Percentiles rank a stretch among this genome's conserved stretches.
These are phyloP conservation scores for Macrolepiota albuminosa DNA, from an alignment of 768 basidiomycete species.

Conservation along the genomic window DNA sequence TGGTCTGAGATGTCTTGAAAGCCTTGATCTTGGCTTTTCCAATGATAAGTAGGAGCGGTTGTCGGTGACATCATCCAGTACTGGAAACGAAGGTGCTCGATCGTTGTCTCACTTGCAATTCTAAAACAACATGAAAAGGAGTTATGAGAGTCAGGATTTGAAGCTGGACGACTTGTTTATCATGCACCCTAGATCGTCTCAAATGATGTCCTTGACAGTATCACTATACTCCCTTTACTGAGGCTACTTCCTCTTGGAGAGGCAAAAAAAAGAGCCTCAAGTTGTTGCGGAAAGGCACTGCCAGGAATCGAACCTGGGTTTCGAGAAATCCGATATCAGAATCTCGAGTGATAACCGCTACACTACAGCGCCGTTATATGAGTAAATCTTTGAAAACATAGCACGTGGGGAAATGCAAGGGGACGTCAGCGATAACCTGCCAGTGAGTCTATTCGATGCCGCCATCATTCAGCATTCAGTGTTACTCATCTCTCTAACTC, in stretches of 20 bases:
- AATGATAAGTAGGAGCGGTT: neutral
- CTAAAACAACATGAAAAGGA: neutral
- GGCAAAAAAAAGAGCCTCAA: neutral
- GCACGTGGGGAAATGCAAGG: too few species aligned
- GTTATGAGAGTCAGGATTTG: too few species aligned
- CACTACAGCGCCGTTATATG: slow-evolving; percentile 6
- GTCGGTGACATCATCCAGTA: neutral
- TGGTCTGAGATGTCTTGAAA: slow-evolving; percentile 7
- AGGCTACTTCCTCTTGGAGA: too few species aligned
- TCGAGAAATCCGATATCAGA: slow-evolving; percentile 1
- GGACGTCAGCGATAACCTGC: too few species aligned
- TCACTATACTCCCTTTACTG: too few species aligned
- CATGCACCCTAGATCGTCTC: neutral
- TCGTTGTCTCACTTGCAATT: neutral
- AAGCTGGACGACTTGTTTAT: neutral
- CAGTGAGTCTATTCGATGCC: too few species aligned
- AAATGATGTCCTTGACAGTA: neutral
- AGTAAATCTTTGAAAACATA: too few species aligned
- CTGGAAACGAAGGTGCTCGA: neutral
- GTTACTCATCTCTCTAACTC: neutral
- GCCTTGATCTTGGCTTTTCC: neutral
- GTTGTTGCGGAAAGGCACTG: neutral
- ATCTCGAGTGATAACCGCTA: slow-evolving; percentile 11
- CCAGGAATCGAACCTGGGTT: slow-evolving; percentile 8
- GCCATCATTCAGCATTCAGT: neutral